Conservation (phyloP, 129 eudicot genomes). For the Pittosporum tobira region DNA sequence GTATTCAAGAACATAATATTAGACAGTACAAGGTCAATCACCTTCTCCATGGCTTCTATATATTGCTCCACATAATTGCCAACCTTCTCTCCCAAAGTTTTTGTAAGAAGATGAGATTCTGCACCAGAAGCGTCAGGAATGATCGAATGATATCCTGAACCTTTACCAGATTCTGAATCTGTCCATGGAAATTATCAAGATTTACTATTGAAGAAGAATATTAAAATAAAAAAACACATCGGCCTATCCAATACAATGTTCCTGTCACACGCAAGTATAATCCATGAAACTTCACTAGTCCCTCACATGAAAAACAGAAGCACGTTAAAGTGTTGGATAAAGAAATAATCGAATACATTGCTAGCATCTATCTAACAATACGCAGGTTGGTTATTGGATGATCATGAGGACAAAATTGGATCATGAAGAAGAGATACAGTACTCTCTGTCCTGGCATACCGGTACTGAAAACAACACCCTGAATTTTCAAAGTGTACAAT, state of each 20-base stretch:
- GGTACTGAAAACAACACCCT: too few species aligned
- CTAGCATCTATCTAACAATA: neutral
- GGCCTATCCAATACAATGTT: neutral
- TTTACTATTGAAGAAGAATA: neutral
- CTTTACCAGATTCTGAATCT: conserved; percentile 39
- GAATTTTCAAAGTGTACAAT: too few species aligned
- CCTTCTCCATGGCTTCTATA: conserved; percentile 93
- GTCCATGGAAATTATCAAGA: conserved; percentile 12
- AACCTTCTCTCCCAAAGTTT: conserved; percentile 59
- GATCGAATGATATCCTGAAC: conserved; percentile 69
- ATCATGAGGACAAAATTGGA: too few species aligned
- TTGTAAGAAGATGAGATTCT: conserved; percentile 57
- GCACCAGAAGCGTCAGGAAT: conserved; percentile 77
- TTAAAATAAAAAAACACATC: neutral
- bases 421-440: too few species aligned
- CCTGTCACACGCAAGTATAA: neutral
- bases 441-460: too few species aligned
- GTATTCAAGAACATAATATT: conserved; percentile 1
- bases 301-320: neutral
- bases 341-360: neutral
- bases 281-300: neutral
- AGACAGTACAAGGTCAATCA: conserved; percentile 17
- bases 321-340: neutral
- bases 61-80: conserved; percentile 66
- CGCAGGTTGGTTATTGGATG: neutral